phyloP scores from a whole-genome alignment of 768 basidiomycete species.

The Grammothele lineata region DNA sequence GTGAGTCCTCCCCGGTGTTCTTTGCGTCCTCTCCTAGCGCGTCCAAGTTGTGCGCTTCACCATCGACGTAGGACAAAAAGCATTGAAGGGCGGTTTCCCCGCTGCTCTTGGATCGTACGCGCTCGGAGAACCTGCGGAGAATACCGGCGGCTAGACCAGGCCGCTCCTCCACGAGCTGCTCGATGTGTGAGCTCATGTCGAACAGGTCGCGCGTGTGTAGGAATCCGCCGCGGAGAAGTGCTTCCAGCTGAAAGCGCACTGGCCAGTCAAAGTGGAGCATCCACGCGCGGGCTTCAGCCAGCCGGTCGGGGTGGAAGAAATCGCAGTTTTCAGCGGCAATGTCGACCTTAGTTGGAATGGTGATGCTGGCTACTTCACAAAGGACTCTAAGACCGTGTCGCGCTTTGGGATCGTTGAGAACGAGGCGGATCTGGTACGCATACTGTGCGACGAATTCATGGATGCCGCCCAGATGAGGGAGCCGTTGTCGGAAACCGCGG shows the following conservation, averaged over 20 bases:
- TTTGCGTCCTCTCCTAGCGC: too few relatives aligned
- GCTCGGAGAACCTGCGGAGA: slow-evolving; percentile 53
- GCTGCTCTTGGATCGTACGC: slow-evolving; percentile 39
- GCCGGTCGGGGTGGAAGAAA: slow-evolving; percentile 47
- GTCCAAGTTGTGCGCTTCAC: not conserved
- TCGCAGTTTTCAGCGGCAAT: slow-evolving; percentile 46
- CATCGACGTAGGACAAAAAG: slow-evolving; percentile 35
- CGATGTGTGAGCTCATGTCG: slow-evolving; percentile 41
- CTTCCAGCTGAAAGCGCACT: slow-evolving; percentile 75
- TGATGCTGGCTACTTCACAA: slow-evolving; percentile 46
- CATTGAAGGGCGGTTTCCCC: slow-evolving; percentile 40
- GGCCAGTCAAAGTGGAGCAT: slow-evolving; percentile 52
- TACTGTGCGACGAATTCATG: slow-evolving; percentile 61
- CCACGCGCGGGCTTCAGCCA: slow-evolving; percentile 42
- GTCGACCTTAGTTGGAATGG: slow-evolving; percentile 21
- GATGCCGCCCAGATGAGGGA: slow-evolving; percentile 51
- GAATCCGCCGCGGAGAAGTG: slow-evolving; percentile 56
- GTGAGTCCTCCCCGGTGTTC: slow-evolving; percentile 2
- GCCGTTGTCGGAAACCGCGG: slow-evolving; percentile 49
- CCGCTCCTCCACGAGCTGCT: slow-evolving; percentile 30
- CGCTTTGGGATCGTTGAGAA: slow-evolving; percentile 48
- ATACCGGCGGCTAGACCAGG: slow-evolving; percentile 40
- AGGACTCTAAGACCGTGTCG: slow-evolving; percentile 48
- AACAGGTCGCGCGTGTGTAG: slow-evolving; percentile 57
- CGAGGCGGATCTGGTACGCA: slow-evolving; percentile 63